These are phyloP conservation scores for Inga leiocalycina DNA, from an alignment of 306 rosid genomes.

Conservation along the genomic window DNA sequence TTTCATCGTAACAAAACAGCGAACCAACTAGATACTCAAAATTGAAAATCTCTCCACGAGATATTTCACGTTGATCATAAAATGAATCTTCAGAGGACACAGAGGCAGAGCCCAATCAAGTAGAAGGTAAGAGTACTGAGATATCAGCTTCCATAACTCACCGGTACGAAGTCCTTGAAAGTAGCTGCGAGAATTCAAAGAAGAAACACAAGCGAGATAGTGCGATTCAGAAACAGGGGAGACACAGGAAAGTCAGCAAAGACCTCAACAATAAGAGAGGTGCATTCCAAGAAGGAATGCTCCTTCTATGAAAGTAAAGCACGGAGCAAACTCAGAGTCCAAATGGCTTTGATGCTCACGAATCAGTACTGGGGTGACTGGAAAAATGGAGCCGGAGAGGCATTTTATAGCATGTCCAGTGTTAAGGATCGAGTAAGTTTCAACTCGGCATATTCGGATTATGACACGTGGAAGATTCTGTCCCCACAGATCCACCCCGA, in stretches of 20 bases:
- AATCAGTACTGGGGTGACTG: not conserved
- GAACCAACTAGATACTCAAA: not conserved
- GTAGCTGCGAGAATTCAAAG: not conserved
- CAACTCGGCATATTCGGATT: not conserved
- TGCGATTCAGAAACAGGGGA: not conserved
- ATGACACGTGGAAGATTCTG: constrained; percentile 39
- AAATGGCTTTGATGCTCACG: not conserved
- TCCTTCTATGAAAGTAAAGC: constrained; percentile 17
- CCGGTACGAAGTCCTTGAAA: not conserved
- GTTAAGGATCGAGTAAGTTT: constrained; percentile 49
- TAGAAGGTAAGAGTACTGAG: not conserved
- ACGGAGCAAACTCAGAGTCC: not conserved
- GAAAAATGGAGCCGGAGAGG: not conserved
- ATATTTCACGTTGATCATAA: not conserved
- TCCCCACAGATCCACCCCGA: not conserved
- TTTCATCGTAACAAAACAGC: not conserved
- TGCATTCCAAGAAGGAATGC: constrained; percentile 45
- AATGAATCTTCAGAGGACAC: not conserved
- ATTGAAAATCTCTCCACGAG: not conserved
- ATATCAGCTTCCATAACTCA: not conserved
- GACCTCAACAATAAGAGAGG: not conserved
- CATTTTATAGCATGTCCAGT: constrained; percentile 35
- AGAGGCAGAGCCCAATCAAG: constrained; percentile 1
- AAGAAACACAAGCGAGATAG: not conserved
- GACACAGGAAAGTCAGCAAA: not conserved